These are phyloP conservation scores for Aspergillus pseudoviridinutans DNA, from an alignment of 2,329 filamentous ascomycete genomes.

Conservation along the genomic window DNA sequence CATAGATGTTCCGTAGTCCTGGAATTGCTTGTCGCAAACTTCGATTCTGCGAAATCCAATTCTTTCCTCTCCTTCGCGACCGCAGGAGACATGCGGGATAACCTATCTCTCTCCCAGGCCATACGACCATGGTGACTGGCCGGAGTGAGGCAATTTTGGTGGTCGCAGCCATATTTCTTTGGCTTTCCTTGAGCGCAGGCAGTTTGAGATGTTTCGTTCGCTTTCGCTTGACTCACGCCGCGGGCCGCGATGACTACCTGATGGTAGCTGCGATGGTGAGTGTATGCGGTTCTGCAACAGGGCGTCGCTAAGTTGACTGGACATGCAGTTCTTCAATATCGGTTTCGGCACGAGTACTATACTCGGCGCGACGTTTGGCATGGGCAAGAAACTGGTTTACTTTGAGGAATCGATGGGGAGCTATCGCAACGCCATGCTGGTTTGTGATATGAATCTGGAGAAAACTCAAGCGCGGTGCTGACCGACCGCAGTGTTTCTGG, in stretches of 20 bases:
- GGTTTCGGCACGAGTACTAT: conserved; percentile 24
- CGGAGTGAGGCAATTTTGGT: not conserved
- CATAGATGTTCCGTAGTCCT: not conserved
- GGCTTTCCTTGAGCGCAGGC: conserved; percentile 17
- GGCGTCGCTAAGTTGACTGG: too few species aligned
- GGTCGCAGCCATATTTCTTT: conserved; percentile 18
- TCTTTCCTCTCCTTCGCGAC: not conserved
- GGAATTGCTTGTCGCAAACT: not conserved
- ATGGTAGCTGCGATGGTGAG: conserved; percentile 25
- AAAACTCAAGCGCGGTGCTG: too few species aligned
- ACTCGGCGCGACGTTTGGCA: conserved; percentile 23
- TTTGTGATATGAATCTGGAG: not conserved
- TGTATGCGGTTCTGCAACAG: not conserved
- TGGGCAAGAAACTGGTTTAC: conserved; percentile 17
- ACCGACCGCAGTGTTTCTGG: conserved; percentile 40
- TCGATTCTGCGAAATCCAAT: not conserved
- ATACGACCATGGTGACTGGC: not conserved
- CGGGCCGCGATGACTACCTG: conserved; percentile 27
- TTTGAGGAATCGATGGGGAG: conserved; percentile 22
- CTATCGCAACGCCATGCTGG: not conserved
- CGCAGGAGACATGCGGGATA: not conserved
- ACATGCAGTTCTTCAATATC: conserved; percentile 14
- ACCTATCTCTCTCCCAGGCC: not conserved
- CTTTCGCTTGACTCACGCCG: conserved; percentile 19
- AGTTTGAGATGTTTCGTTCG: conserved; percentile 26